Conservation (phyloP, 2,329 filamentous ascomycete genomes). For the Botrytis deweyae region DNA sequence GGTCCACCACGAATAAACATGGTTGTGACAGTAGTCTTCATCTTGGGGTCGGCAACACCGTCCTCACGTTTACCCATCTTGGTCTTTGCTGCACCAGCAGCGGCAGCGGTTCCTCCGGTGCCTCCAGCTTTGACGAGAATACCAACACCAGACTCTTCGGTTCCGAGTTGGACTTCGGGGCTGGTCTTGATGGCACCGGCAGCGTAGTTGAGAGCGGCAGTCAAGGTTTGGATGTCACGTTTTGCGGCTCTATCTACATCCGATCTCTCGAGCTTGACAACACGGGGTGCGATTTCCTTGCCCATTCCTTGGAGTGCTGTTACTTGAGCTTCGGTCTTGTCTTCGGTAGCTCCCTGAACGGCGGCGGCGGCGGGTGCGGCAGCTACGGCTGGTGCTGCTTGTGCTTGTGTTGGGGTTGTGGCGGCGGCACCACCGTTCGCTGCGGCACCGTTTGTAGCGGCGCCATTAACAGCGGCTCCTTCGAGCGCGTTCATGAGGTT, state of each 20-base stretch:
- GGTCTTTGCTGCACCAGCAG: slow-evolving; percentile 13
- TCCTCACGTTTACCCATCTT: slow-evolving; percentile 21
- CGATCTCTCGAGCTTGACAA: slow-evolving; percentile 11
- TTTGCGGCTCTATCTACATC: slow-evolving; percentile 35
- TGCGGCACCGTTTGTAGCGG: not conserved
- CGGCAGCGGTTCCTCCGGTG: not conserved
- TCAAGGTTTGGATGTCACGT: slow-evolving; percentile 50
- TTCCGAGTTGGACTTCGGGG: slow-evolving; percentile 51
- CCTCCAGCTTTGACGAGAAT: slow-evolving; percentile 17
- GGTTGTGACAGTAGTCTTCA: slow-evolving; percentile 38
- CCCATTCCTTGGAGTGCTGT: slow-evolving; percentile 21
- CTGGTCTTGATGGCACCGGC: slow-evolving; percentile 47
- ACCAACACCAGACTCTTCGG: slow-evolving; percentile 41
- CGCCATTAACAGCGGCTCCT: not conserved
- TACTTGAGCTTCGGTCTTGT: slow-evolving; percentile 23
- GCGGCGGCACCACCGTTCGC: slow-evolving; percentile 5
- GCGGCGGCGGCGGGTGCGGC: slow-evolving; percentile 17
- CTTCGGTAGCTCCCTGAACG: slow-evolving; percentile 16
- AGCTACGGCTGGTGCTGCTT: slow-evolving; percentile 12
- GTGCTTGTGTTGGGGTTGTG: slow-evolving; percentile 7
- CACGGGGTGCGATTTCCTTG: slow-evolving; percentile 22
- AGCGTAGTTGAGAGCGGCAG: slow-evolving; percentile 48
- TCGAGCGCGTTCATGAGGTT: slow-evolving; percentile 19
- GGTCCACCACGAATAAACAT: slow-evolving; percentile 37
- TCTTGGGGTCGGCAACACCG: slow-evolving; percentile 24